Conservation (phyloP, 2,329 filamentous ascomycete species). For the Nemania sp. region DNA sequence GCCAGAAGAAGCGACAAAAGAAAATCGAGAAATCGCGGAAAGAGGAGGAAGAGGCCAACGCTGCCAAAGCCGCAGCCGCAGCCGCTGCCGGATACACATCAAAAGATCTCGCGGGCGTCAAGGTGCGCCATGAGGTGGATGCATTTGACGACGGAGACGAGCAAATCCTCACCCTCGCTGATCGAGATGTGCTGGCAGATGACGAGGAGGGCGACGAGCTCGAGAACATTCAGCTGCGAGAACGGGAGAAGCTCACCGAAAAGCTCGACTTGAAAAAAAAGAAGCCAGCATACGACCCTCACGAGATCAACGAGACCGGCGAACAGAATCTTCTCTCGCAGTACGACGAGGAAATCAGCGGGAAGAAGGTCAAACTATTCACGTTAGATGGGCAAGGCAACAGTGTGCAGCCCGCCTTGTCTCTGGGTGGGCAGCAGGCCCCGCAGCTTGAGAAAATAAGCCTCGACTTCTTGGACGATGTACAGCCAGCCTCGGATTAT, state of each 20-base stretch:
- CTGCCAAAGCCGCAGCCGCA: conserved; percentile 69
- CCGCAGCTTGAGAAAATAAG: conserved; percentile 74
- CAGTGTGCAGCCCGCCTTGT: conserved; percentile 63
- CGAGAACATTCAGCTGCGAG: conserved; percentile 73
- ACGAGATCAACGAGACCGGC: conserved; percentile 69
- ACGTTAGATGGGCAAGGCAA: conserved; percentile 81
- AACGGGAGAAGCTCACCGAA: conserved; percentile 74
- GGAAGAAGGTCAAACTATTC: conserved; percentile 87
- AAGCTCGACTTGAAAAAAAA: conserved; percentile 87
- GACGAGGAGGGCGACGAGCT: conserved; percentile 89
- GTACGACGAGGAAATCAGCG: conserved; percentile 93
- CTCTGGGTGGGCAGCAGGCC: conserved; percentile 57
- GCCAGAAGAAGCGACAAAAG: conserved; percentile 92
- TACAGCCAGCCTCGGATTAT: conserved; percentile 81
- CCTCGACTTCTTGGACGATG: conserved; percentile 67
- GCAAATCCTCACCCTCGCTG: conserved; percentile 92
- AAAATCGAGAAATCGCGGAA: conserved; percentile 80
- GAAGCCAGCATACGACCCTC: conserved; percentile 85
- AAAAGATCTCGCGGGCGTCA: conserved; percentile 85
- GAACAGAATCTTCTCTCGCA: conserved; percentile 76
- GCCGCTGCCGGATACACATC: conserved; percentile 75
- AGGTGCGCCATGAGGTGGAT: conserved; percentile 84
- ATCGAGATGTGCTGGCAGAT: conserved; percentile 78
- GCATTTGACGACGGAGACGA: conserved; percentile 83
- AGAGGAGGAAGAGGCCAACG: conserved; percentile 75